Evolutionary conservation across 371 early-diverging fungal genomes (phyloP), one percentile per base, ranked within the genome.

Genomic region (Rhizopus arrhizus): DNA sequence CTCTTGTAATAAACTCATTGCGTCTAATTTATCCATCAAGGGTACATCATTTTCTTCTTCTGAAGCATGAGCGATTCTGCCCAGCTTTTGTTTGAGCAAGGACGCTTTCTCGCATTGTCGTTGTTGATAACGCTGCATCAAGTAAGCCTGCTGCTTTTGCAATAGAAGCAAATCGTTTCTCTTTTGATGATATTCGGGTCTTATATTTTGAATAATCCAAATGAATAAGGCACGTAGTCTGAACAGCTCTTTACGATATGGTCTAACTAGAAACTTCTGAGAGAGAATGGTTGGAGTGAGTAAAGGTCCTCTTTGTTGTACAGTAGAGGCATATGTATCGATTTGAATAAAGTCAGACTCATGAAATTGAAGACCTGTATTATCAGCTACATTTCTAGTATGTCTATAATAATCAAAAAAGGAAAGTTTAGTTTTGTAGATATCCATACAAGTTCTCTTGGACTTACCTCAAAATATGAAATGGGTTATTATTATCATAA

Each of bases 171-270:
- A 9, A 28, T 63, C 49, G n/a, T 59, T 29, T 51, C 64, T 50
- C 12, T 47, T 55, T 36, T 56, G 60, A 32, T 68, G 64, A 13
- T 68, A 58, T 15, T 72, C 77, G 13, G 81, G 73, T 3, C 68
- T 56, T 47, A 85, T 82, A 48, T 83, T 84, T 53, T 83, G 83
- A 36, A 78, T 69, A 5, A 85, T 58, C 86, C 86, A 85, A 5
- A 78, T 69, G 64, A 84, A 85, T 38, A 85, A 64, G 5, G 74
- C 75, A 0, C 86, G 73, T 0, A 84, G 45, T 40, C 74, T 73
- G 28, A 68, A 73, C 5, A 85, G 53, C 1, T 80, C 78, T 42
- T 73, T 74, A 9, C 74, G 69, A 43, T 84, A 84, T 0, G 86
- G 86, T 29, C 86, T 62, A 8, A 72, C 75, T 4, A 85, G 58